These are phyloP conservation scores for Alternaria conjuncta DNA, from an alignment of 2,329 filamentous ascomycete species.

Conservation along the genomic window DNA sequence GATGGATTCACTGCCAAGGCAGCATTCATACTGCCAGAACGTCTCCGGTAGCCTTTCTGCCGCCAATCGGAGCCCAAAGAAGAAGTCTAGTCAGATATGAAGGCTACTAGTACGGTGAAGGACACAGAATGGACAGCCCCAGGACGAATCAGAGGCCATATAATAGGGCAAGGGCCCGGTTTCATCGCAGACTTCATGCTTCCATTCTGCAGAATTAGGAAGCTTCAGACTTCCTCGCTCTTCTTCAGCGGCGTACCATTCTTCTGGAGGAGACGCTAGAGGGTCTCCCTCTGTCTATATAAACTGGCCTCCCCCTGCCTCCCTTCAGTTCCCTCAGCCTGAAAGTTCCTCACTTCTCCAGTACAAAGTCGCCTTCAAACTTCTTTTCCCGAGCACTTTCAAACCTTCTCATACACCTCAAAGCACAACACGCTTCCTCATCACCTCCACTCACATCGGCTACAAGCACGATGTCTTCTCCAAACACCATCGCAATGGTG, in stretches of 20 bases:
- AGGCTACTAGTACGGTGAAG: slow-evolving; percentile 1
- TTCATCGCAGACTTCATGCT: neutral
- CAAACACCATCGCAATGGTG: slow-evolving; percentile 7
- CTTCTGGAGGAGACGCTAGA: neutral
- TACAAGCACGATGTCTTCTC: slow-evolving; percentile 4
- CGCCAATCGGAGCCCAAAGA: neutral
- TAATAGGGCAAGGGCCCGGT: neutral
- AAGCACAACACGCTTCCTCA: neutral
- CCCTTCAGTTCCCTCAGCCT: neutral
- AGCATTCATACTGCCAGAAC: neutral
- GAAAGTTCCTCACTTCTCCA: neutral
- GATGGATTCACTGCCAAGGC: neutral
- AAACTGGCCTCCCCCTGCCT: neutral
- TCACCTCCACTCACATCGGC: neutral
- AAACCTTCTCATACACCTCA: neutral
- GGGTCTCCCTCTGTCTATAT: slow-evolving; percentile 3
- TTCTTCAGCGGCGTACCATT: neutral
- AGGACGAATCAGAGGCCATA: neutral
- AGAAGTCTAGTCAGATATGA: neutral
- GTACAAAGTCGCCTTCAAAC: neutral
- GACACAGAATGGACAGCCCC: neutral
- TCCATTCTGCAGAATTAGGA: neutral
- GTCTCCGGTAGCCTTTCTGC: neutral
- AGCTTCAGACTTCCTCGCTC: neutral
- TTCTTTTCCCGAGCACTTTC: neutral